These are phyloP conservation scores for Phalaenopsis aphrodite DNA, from an alignment of 106 monocot species.

Conservation along the genomic window DNA sequence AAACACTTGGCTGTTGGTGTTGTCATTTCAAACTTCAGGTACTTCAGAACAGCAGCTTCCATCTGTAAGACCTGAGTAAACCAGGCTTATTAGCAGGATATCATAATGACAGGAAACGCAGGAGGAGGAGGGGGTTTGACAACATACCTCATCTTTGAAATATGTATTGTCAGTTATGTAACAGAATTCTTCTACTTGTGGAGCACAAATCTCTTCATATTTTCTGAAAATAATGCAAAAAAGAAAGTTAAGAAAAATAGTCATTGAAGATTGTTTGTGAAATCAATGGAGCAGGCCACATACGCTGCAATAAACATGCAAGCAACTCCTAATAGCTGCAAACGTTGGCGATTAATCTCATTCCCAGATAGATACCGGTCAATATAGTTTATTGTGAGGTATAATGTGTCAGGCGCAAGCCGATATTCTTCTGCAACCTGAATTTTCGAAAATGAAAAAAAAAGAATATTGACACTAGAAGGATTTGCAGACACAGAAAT, in stretches of 20 bases:
- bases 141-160: slow-evolving; percentile 64
- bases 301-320: slow-evolving; percentile 91
- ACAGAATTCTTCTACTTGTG: slow-evolving; percentile 91
- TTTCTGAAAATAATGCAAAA: slow-evolving; percentile 33
- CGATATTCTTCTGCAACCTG: slow-evolving; percentile 87
- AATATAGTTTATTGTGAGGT: slow-evolving; percentile 75
- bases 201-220: slow-evolving; percentile 87
- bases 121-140: background rate
- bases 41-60: slow-evolving; percentile 77
- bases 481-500: too few relatives aligned
- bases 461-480: background rate
- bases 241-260: background rate
- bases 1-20: slow-evolving; percentile 74
- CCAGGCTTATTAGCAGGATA: background rate
- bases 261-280: background rate
- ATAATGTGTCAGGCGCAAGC: slow-evolving; percentile 70
- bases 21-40: slow-evolving; percentile 84
- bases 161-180: slow-evolving; percentile 86
- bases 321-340: slow-evolving; percentile 77
- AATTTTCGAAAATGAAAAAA: background rate
- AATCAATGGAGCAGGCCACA: background rate
- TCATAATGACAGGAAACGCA: background rate
- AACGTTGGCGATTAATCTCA: slow-evolving; percentile 55
- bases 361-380: slow-evolving; percentile 82
- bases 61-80: slow-evolving; percentile 60